Percentiles rank a stretch among this genome's conserved stretches.
Conservation (phyloP, 495 filamentous ascomycete genomes). For the Penicillium pulvis region DNA sequence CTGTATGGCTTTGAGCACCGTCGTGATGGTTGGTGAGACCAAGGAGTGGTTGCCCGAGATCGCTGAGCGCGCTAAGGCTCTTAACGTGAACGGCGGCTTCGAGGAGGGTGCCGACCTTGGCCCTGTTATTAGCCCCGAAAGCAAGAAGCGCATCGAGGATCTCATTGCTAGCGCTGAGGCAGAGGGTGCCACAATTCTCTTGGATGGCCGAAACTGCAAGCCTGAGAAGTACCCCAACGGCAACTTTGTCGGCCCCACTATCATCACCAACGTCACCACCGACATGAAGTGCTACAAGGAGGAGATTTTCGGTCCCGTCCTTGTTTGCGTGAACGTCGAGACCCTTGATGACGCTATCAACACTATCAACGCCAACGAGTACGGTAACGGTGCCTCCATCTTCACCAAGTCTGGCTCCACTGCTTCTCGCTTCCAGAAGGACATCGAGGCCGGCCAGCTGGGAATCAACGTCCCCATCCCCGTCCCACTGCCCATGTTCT, state of each 20-base stretch:
- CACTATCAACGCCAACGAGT: slow-evolving; percentile 68
- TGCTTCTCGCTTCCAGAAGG: slow-evolving; percentile 64
- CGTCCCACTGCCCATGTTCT: slow-evolving; percentile 93
- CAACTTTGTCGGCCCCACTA: slow-evolving; percentile 92
- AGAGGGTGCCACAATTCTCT: slow-evolving; percentile 89
- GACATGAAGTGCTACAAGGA: slow-evolving; percentile 94
- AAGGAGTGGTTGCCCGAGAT: slow-evolving; percentile 91
- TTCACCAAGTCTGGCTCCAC: slow-evolving; percentile 66
- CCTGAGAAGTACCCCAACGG: slow-evolving; percentile 93
- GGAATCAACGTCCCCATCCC: slow-evolving; percentile 73
- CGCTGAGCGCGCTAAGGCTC: slow-evolving; percentile 85
- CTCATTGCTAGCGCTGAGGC: slow-evolving; percentile 87
- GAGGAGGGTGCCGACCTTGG: slow-evolving; percentile 92
- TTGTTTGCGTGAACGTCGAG: slow-evolving; percentile 60
- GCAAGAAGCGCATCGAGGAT: slow-evolving; percentile 84
- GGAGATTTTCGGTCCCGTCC: slow-evolving; percentile 96
- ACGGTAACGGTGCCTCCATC: slow-evolving; percentile 71
- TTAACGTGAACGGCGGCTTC: slow-evolving; percentile 92
- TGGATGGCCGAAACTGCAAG: slow-evolving; percentile 90
- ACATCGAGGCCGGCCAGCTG: slow-evolving; percentile 60
- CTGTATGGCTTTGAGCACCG: slow-evolving; percentile 94
- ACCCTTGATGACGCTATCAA: slow-evolving; percentile 78
- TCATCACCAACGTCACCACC: slow-evolving; percentile 90
- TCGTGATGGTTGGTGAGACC: slow-evolving; percentile 93
- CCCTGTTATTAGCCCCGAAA: slow-evolving; percentile 94